Conservation (phyloP, 306 rosid species). For the Cucumis hystrix region DNA sequence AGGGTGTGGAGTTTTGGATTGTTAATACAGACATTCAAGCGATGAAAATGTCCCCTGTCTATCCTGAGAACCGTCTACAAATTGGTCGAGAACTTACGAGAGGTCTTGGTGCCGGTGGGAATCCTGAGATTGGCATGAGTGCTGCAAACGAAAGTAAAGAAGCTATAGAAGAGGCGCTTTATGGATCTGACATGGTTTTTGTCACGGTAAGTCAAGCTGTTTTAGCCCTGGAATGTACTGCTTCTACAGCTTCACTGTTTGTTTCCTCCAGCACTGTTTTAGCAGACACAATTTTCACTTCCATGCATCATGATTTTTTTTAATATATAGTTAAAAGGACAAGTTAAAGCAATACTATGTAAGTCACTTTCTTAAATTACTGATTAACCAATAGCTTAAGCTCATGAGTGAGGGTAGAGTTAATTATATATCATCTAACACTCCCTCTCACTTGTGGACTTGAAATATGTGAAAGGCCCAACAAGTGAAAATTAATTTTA, state of each 20-base stretch:
- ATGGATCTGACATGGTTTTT: slow-evolving; percentile 95
- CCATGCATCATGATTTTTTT: background rate
- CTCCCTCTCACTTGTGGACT: too few species aligned
- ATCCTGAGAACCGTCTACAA: slow-evolving; percentile 67
- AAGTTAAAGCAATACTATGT: background rate
- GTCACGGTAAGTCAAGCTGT: slow-evolving; percentile 60
- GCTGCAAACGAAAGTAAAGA: slow-evolving; percentile 94
- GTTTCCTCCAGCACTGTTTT: background rate
- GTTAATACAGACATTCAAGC: slow-evolving; percentile 93
- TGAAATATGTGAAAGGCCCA: too few species aligned
- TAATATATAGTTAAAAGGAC: background rate
- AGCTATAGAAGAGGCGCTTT: slow-evolving; percentile 73
- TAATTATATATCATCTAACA: too few species aligned
- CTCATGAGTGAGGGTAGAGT: too few species aligned
- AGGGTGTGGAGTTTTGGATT: slow-evolving; percentile 93
- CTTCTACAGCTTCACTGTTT: background rate
- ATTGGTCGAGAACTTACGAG: slow-evolving; percentile 95
- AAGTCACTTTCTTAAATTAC: too few species aligned
- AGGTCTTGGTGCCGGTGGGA: slow-evolving; percentile 99
- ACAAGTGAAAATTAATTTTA: too few species aligned
- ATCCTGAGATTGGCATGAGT: slow-evolving; percentile 97
- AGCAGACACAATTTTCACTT: background rate
- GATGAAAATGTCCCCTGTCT: slow-evolving; percentile 89
- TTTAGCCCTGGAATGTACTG: background rate
- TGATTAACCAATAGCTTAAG: too few species aligned